Evolutionary conservation across 2,329 filamentous ascomycete genomes (phyloP).

Genomic region (Ceratocystis colombiana): DNA sequence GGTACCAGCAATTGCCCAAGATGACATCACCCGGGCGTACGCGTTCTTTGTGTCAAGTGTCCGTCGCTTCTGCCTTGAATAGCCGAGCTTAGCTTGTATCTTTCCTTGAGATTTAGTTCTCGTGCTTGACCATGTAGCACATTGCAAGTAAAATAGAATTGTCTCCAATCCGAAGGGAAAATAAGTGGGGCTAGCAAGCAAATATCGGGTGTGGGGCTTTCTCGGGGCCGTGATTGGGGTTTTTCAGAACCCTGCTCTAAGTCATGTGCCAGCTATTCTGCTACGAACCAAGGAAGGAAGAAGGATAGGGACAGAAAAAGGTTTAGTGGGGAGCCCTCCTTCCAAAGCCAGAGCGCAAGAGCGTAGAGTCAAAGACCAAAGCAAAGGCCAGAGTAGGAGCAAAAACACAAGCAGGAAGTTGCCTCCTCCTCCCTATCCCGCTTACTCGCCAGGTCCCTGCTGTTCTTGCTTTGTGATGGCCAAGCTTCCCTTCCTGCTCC

Average conservation of each 20-base stretch:
- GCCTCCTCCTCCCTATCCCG: not conserved
- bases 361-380: not conserved
- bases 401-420: not conserved
- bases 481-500: not conserved
- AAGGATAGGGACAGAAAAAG: not conserved
- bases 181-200: not conserved
- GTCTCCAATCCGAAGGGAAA: not conserved
- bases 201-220: conserved; percentile 1
- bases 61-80: not conserved
- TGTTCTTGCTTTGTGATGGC: not conserved
- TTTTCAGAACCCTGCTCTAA: not conserved
- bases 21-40: not conserved
- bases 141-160: not conserved
- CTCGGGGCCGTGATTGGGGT: not conserved
- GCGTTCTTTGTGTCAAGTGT: too few species aligned
- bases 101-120: not conserved
- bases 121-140: not conserved
- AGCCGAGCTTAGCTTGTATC: not conserved
- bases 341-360: not conserved
- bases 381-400: not conserved
- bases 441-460: conserved; percentile 2
- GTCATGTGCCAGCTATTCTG: conserved; percentile 5
- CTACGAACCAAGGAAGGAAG: conserved; percentile 5
- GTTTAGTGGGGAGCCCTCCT: not conserved
- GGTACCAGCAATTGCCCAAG: not conserved